A percentile compares a stretch with the other conserved stretches of the same genome.
Conservation (phyloP, 306 rosid species). For the Chamaecrista fasciculata region DNA sequence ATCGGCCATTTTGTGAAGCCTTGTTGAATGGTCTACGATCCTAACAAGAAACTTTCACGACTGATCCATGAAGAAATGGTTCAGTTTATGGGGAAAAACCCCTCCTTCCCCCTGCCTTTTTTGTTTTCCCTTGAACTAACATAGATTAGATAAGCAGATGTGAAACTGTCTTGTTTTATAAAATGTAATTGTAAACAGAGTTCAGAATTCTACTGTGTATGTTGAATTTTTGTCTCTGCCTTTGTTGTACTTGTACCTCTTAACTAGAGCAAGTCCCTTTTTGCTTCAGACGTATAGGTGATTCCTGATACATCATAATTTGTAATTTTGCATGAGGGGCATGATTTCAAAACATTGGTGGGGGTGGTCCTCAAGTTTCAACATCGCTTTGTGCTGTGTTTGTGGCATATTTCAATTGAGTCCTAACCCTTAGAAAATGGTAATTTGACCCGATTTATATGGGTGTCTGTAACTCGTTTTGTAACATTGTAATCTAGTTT, state of each 20-base stretch:
- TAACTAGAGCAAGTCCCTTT: background rate
- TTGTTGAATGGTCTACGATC: constrained; percentile 31
- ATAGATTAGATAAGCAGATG: constrained; percentile 30
- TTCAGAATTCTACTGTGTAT: background rate
- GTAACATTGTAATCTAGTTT: background rate
- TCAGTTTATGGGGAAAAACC: constrained; percentile 25
- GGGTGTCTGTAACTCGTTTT: background rate
- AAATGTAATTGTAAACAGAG: constrained; percentile 33
- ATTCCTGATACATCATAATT: background rate
- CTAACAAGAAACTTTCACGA: constrained; percentile 41
- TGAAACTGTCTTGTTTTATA: constrained; percentile 13
- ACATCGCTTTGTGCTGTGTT: background rate
- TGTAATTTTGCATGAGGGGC: background rate
- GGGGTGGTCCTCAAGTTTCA: background rate
- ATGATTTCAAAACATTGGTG: background rate
- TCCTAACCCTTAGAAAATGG: too few species aligned
- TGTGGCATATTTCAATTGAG: too few species aligned
- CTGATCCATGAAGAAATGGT: constrained; percentile 48
- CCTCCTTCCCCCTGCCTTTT: background rate
- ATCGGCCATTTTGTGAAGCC: constrained; percentile 26
- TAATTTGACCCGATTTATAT: constrained; percentile 4
- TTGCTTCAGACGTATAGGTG: background rate
- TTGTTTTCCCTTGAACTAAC: constrained; percentile 24
- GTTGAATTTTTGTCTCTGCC: constrained; percentile 4
- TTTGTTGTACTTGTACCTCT: background rate